phyloP scores from a whole-genome alignment of 257 asterid genomes.

The Solanum sejunctum region DNA sequence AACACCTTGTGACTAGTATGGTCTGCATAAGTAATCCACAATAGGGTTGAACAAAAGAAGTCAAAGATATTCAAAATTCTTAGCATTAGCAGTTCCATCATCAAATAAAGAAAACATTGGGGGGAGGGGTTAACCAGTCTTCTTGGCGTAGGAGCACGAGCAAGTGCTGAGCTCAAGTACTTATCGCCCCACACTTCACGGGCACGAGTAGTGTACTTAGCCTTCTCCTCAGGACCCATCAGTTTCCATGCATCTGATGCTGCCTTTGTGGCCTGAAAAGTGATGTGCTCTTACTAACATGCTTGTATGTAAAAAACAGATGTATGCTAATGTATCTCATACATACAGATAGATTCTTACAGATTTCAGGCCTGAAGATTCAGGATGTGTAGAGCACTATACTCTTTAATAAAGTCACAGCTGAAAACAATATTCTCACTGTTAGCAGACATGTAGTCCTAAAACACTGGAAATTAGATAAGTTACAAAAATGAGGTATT shows the following conservation, averaged over 20 bases:
- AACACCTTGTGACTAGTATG: slow-evolving; percentile 93
- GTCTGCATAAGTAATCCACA: slow-evolving; percentile 40
- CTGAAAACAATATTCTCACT: slow-evolving; percentile 20
- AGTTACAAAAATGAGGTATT: background rate
- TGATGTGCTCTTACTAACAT: background rate
- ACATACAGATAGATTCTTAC: slow-evolving; percentile 25
- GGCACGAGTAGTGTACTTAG: slow-evolving; percentile 79
- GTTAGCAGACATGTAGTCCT: background rate
- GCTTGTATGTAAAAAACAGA: background rate
- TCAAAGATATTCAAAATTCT: background rate
- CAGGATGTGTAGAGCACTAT: slow-evolving; percentile 83
- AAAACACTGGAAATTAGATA: background rate
- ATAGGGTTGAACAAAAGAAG: background rate
- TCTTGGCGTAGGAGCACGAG: slow-evolving; percentile 77
- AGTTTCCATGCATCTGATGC: slow-evolving; percentile 98
- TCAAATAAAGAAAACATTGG: background rate
- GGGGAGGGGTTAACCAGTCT: slow-evolving; percentile 39
- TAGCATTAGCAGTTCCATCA: background rate
- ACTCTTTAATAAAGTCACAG: slow-evolving; percentile 90
- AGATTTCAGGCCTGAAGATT: slow-evolving; percentile 84
- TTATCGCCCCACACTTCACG: slow-evolving; percentile 98
- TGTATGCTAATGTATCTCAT: background rate
- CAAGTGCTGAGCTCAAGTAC: slow-evolving; percentile 67
- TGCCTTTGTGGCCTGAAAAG: slow-evolving; percentile 87
- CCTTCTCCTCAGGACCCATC: slow-evolving; percentile 84